Percentiles rank a stretch among this genome's conserved stretches.
Conservation (phyloP, 1,284 basidiomycete genomes). For the Abortiporus biennis region DNA sequence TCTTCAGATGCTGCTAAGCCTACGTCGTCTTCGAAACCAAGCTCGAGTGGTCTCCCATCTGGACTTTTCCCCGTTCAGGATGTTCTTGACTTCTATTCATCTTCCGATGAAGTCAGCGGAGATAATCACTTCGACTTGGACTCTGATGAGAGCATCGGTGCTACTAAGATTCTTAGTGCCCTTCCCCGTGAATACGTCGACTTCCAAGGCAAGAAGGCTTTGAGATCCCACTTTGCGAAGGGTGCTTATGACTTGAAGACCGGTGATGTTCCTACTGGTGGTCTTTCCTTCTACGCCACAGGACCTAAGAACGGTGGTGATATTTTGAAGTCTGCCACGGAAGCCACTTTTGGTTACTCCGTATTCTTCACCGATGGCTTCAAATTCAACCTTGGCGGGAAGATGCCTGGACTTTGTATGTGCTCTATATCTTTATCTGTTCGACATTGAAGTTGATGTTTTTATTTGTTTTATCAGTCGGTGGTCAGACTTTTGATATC, state of each 20-base stretch:
- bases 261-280: conserved; percentile 43
- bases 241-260: conserved; percentile 52
- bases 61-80: conserved; percentile 6
- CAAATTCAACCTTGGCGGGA: conserved; percentile 29
- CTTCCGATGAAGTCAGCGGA: conserved; percentile 2
- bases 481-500: conserved; percentile 38
- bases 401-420: conserved; percentile 27
- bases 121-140: conserved; percentile 27
- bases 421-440: conserved; percentile 3
- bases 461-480: conserved; percentile 29
- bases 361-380: conserved; percentile 55
- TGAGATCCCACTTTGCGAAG: conserved; percentile 52
- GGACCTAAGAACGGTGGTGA: conserved; percentile 35
- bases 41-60: conserved; percentile 1
- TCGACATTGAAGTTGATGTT: background rate
- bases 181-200: conserved; percentile 35
- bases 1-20: background rate
- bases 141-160: conserved; percentile 38
- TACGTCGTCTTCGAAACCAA: background rate
- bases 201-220: conserved; percentile 40
- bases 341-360: conserved; percentile 49
- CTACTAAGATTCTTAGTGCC: conserved; percentile 28
- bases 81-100: conserved; percentile 8
- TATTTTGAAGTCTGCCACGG: conserved; percentile 37
- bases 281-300: conserved; percentile 59